phyloP scores from a whole-genome alignment of 768 basidiomycete genomes.

The Phaffia tasmanica region DNA sequence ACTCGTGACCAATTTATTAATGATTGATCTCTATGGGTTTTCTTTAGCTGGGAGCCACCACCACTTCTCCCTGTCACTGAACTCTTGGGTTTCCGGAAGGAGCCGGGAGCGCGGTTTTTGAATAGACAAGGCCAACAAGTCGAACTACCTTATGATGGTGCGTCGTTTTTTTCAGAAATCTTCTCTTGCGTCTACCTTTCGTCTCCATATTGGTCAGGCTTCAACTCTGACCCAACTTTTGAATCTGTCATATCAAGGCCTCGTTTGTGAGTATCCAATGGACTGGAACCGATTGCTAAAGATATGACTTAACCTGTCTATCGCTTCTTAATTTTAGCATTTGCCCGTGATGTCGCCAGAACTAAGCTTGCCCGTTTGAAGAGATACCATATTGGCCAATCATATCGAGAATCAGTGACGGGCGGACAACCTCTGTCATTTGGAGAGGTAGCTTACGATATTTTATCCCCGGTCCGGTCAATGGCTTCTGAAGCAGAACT shows the following conservation, averaged over 20 bases:
- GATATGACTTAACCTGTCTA: neutral
- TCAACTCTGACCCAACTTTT: too few relatives aligned
- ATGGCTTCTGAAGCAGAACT: slow-evolving; percentile 63
- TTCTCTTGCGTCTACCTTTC: too few relatives aligned
- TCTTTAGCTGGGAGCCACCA: slow-evolving; percentile 57
- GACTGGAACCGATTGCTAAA: neutral
- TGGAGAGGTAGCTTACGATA: slow-evolving; percentile 51
- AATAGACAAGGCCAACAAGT: slow-evolving; percentile 72
- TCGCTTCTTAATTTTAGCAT: slow-evolving; percentile 7
- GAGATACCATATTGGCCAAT: slow-evolving; percentile 65
- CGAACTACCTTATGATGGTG: slow-evolving; percentile 53
- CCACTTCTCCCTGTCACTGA: slow-evolving; percentile 56
- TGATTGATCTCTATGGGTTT: neutral
- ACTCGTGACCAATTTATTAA: neutral
- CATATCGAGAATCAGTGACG: slow-evolving; percentile 43
- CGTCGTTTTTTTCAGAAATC: slow-evolving; percentile 27
- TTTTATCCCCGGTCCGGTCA: slow-evolving; percentile 55
- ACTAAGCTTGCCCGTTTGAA: slow-evolving; percentile 53
- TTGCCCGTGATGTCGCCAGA: slow-evolving; percentile 21
- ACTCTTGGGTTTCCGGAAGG: slow-evolving; percentile 46
- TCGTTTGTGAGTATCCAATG: slow-evolving; percentile 12
- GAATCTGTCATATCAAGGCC: neutral
- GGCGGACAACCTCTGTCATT: slow-evolving; percentile 29
- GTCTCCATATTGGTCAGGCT: too few relatives aligned
- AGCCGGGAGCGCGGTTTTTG: slow-evolving; percentile 62